Evolutionary conservation across 1,139 yeast genomes (phyloP), one percentile per base, ranked within the genome.

Genomic region (Yarrowia galli): DNA sequence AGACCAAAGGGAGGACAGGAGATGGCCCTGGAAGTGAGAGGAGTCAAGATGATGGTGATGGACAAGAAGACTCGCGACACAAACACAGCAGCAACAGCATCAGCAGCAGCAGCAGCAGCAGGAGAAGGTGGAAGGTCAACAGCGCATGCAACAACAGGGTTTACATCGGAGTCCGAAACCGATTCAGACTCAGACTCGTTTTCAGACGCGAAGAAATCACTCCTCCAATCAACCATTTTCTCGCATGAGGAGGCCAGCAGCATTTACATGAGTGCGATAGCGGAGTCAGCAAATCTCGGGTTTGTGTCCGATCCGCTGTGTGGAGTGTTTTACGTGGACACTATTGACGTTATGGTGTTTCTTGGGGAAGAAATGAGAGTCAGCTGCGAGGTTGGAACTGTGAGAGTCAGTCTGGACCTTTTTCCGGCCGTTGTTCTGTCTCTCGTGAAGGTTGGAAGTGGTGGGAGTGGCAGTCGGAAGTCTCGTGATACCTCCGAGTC

Each of bases 211-310:
- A 75, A 76, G 15, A 75, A 75, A 48, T 81, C 80, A 0, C 80
- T 90, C 69, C 79, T 85, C 79, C 85, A 86, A 65, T 88, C 92
- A 72, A 83, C 87, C 79, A 81, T 87, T 48, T 88, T 88, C 73
- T 87, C 95, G 0, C 89, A 86, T 67, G 87, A 85, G 67, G 89
- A 89, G 70, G 89, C 90, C 2, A 84, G 87, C 63, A 88, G 96
- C 1, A 83, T 92, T 40, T 92, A 91, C 75, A 87, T 91, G 93
- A 91, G 97, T 77, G 97, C 97, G 1, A 70, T 72, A 69, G 71
- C 77, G 38, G 70, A 70, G 20, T 63, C 70, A 6, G 67, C 61
- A 4, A 60, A 53, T 7, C 38, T 54, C 3, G 32, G 61, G 10
- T 43, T 43, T 43, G 49, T 12, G 32, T 3, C 51, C 8, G 51